Base-by-base conservation (phyloP, 805 yeast species). In the Zygosaccharomyces rouxii region DNA sequence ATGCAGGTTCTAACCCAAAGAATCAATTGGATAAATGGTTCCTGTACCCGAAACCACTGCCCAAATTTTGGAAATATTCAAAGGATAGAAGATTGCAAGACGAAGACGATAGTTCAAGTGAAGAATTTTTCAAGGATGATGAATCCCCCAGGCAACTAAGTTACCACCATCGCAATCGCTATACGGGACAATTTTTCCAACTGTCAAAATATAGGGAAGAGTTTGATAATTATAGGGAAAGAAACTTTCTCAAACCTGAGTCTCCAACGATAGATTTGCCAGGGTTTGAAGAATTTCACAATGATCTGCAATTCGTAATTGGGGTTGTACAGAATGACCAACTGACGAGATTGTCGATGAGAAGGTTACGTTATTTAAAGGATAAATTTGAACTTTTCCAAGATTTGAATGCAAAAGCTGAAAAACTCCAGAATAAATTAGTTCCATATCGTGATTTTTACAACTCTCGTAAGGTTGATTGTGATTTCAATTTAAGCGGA, bases 391-490 rank as follows among this genome's bases (percentile, higher is more conserved):
- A 71, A 21, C 58, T 68, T 3, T 71, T 65, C 45, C 60, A 60
- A 18, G 52, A 68, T 26, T 49, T 71, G 26, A 68, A 70, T 41
- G 65, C 67, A 29, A 62, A 66, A 37, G 54, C 63, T 18, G 74
- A 71, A 52, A 64, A 61, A 1, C 51, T 60, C n/a, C 59, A 67
- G 35, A 66, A 71, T 18, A 71, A 69, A 44, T 47, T 64, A 38
- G 71, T 71, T 19, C 74, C 75, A 11, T 71, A 71, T 43, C 55
- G 74, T 35, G 75, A 92, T 68, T 94, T 92, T 64, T 92, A 92
- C 71, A 92, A 92, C 62, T 96, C 89, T 38, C 81, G 98, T 71
- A 92, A 92, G 66, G 97, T 94, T 33, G 99, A 92, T 64, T 50
- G 55, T 23, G 59, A 62, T 41, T 48, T 58, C 13, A 41, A 58